Evolutionary conservation across 805 yeast genomes (phyloP).

Genomic region (Saturnispora hagleri): DNA sequence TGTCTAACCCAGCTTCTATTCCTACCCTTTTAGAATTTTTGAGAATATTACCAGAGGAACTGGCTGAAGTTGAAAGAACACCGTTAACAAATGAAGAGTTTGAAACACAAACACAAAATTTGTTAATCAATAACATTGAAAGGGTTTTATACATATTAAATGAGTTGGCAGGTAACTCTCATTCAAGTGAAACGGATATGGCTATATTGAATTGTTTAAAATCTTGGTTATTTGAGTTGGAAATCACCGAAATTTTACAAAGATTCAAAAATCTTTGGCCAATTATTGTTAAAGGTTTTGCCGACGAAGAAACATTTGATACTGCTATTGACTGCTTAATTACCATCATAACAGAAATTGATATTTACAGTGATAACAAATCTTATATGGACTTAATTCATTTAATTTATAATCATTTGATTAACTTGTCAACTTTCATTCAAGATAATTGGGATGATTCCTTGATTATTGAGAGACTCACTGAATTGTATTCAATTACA

Average conservation of each 20-base stretch:
- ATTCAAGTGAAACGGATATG: slow-evolving; percentile 27
- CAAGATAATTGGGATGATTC: slow-evolving; percentile 45
- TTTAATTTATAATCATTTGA: slow-evolving; percentile 45
- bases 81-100: slow-evolving; percentile 79
- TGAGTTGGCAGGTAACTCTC: slow-evolving; percentile 31
- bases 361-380: slow-evolving; percentile 63
- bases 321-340: slow-evolving; percentile 81
- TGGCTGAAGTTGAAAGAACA: slow-evolving; percentile 65
- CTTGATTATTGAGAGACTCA: slow-evolving; percentile 58
- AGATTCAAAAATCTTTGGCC: slow-evolving; percentile 50
- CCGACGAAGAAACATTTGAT: slow-evolving; percentile 61
- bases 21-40: slow-evolving; percentile 64
- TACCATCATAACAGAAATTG: slow-evolving; percentile 71
- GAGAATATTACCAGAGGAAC: slow-evolving; percentile 85
- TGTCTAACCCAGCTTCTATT: slow-evolving; percentile 35
- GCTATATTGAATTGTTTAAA: slow-evolving; percentile 66
- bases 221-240: slow-evolving; percentile 87
- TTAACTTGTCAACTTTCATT: slow-evolving; percentile 48
- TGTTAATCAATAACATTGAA: slow-evolving; percentile 60
- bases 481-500: slow-evolving; percentile 80
- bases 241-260: slow-evolving; percentile 58
- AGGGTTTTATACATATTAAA: slow-evolving; percentile 57
- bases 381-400: slow-evolving; percentile 29
- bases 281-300: slow-evolving; percentile 55
- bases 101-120: slow-evolving; percentile 47